Evolutionary conservation across 805 yeast genomes (phyloP).

Genomic region (Cyberlindnera veronae): DNA sequence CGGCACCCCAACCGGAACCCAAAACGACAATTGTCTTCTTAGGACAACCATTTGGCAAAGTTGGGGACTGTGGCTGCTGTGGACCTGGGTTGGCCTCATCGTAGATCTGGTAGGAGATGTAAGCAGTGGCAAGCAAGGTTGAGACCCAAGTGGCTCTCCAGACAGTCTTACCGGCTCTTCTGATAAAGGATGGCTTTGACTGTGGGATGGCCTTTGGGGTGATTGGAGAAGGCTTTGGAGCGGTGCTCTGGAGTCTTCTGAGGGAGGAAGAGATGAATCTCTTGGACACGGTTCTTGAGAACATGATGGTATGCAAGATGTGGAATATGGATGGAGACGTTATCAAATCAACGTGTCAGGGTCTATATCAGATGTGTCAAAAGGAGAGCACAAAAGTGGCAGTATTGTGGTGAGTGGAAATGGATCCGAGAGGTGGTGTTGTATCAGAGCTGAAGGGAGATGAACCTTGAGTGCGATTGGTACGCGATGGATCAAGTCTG

Average conservation of each 20-base stretch:
- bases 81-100: slow-evolving; percentile 57
- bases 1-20: slow-evolving; percentile 96
- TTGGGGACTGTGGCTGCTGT: slow-evolving; percentile 58
- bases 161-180: slow-evolving; percentile 21
- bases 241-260: slow-evolving; percentile 12
- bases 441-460: too few species aligned
- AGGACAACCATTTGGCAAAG: slow-evolving; percentile 42
- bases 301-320: too few species aligned
- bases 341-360: too few species aligned
- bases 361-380: too few species aligned
- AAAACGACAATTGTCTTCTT: slow-evolving; percentile 55
- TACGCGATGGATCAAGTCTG: too few species aligned
- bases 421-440: too few species aligned
- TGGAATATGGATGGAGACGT: not conserved
- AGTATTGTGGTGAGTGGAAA: too few species aligned
- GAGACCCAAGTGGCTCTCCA: slow-evolving; percentile 52
- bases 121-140: slow-evolving; percentile 49
- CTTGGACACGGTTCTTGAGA: slow-evolving; percentile 15
- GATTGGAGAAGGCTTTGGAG: slow-evolving; percentile 8
- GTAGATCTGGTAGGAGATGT: slow-evolving; percentile 60
- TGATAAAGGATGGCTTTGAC: slow-evolving; percentile 23
- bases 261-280: slow-evolving; percentile 17
- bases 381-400: too few species aligned
- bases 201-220: slow-evolving; percentile 11
- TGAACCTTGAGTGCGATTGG: too few species aligned